phyloP scores from a whole-genome alignment of 73 alveolate species.

The Stentor roeselii region DNA sequence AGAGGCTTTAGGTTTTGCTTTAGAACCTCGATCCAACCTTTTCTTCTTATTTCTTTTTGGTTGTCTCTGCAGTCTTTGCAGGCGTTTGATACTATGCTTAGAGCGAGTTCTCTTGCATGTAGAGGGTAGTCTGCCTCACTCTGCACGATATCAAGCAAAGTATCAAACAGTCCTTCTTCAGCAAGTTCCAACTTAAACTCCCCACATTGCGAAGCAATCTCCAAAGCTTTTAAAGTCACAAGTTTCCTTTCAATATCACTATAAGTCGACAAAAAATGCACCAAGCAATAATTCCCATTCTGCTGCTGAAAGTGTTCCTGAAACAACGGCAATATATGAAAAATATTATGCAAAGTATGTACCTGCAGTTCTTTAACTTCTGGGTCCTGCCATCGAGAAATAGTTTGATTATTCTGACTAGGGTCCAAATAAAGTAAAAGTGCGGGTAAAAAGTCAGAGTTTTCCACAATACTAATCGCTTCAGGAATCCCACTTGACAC shows the following conservation, averaged over 20 bases:
- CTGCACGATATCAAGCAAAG: conserved; percentile 80
- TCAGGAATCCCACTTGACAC: conserved; percentile 36
- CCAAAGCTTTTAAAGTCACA: conserved; percentile 70
- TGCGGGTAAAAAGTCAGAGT: conserved; percentile 78
- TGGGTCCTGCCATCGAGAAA: conserved; percentile 93
- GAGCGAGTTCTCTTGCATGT: conserved; percentile 86
- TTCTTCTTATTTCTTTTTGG: conserved; percentile 92
- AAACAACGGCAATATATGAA: conserved; percentile 63
- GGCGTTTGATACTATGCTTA: conserved; percentile 85
- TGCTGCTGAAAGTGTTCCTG: conserved; percentile 81
- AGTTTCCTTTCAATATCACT: conserved; percentile 80
- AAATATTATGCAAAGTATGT: conserved; percentile 60
- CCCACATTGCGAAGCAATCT: conserved; percentile 57
- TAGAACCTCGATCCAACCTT: conserved; percentile 93
- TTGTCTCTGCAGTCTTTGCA: conserved; percentile 88
- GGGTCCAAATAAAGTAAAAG: conserved; percentile 91
- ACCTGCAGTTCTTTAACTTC: conserved; percentile 87
- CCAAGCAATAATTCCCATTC: conserved; percentile 72
- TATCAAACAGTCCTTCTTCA: conserved; percentile 90
- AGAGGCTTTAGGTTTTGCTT: conserved; percentile 73
- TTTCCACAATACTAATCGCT: conserved; percentile 42
- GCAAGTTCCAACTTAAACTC: conserved; percentile 82
- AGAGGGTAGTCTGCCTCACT: conserved; percentile 88
- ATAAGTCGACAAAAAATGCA: conserved; percentile 66
- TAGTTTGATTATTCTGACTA: conserved; percentile 62